Conservation (phyloP, 2,329 filamentous ascomycete species). For the Fusarium algeriense region DNA sequence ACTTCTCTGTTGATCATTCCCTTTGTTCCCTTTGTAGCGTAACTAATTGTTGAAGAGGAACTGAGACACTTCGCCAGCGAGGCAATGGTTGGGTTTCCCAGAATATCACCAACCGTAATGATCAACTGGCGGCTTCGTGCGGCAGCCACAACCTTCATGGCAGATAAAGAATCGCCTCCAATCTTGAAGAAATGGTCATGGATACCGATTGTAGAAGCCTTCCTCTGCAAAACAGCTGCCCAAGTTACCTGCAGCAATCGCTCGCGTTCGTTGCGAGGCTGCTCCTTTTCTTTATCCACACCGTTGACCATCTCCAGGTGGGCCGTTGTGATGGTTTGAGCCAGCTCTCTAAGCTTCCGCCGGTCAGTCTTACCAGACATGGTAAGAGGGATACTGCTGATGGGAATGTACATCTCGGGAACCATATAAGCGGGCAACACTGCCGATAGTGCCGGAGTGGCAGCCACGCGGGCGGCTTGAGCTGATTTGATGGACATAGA, state of each 20-base stretch:
- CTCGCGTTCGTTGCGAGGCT: background rate
- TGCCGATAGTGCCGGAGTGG: background rate
- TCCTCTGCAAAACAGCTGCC: background rate
- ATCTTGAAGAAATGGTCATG: background rate
- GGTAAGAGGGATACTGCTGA: background rate
- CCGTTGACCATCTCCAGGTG: background rate
- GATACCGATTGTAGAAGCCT: background rate
- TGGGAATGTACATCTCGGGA: background rate
- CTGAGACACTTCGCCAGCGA: background rate
- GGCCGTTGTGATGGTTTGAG: background rate
- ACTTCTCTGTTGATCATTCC: background rate
- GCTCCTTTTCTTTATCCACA: background rate
- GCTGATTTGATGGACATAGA: background rate
- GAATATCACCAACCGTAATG: background rate
- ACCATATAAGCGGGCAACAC: conserved; percentile 4
- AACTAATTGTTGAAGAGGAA: background rate
- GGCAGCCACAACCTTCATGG: background rate
- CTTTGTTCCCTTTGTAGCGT: background rate
- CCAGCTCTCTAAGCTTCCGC: background rate
- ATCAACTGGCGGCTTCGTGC: background rate
- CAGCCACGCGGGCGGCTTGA: background rate
- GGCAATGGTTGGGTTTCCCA: background rate
- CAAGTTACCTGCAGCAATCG: background rate
- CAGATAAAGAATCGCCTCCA: background rate
- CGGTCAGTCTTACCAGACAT: background rate